Evolutionary conservation across 1,284 basidiomycete genomes (phyloP).

Genomic region (Puccinia horiana): DNA sequence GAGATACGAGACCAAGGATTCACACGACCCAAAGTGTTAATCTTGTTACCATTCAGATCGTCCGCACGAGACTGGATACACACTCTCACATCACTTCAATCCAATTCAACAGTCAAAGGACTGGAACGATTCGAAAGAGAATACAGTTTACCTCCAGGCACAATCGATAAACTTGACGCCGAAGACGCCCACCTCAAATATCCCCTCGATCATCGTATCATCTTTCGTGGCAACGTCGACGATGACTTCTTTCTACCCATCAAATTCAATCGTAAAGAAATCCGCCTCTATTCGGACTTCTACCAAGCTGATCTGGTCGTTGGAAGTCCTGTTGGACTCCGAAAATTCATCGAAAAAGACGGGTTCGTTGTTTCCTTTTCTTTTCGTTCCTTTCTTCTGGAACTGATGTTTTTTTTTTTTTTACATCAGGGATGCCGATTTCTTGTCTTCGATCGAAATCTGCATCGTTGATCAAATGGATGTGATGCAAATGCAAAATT

Average conservation of each 20-base stretch:
- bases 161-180: constrained; percentile 74
- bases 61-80: constrained; percentile 77
- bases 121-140: constrained; percentile 76
- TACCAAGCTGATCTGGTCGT: constrained; percentile 88
- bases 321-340: constrained; percentile 86
- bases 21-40: constrained; percentile 87
- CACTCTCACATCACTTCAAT: constrained; percentile 63
- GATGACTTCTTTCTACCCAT: constrained; percentile 91
- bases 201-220: constrained; percentile 71
- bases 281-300: constrained; percentile 84
- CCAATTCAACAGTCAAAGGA: constrained; percentile 79
- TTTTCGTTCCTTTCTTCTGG: background rate
- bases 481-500: constrained; percentile 95
- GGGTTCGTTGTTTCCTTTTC: background rate
- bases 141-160: constrained; percentile 77
- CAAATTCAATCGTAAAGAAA: constrained; percentile 80
- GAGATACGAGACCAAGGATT: constrained; percentile 92
- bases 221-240: constrained; percentile 94
- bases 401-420: background rate
- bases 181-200: constrained; percentile 22
- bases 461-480: constrained; percentile 92
- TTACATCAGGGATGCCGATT: constrained; percentile 71
- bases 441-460: constrained; percentile 89
- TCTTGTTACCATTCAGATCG: constrained; percentile 89
- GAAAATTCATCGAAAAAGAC: constrained; percentile 91